A percentile compares a stretch with the other conserved stretches of the same genome.
Conservation (phyloP, 2,329 filamentous ascomycete species). For the Colletotrichum lini region DNA sequence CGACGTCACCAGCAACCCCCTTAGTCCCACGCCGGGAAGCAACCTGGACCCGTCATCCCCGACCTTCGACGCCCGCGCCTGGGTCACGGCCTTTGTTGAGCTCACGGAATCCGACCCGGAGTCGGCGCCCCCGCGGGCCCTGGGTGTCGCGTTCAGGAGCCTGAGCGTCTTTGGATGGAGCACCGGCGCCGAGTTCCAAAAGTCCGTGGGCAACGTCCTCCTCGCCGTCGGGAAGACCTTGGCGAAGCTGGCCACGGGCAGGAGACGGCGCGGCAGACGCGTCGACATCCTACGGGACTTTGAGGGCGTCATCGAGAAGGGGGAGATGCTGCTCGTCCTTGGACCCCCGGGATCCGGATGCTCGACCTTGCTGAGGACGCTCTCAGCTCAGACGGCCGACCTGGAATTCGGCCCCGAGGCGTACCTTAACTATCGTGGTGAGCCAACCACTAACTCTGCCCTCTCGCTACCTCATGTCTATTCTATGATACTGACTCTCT, state of each 20-base stretch:
- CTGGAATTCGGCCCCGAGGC: slow-evolving; percentile 44
- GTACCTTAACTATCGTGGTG: slow-evolving; percentile 42
- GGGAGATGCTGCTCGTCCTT: slow-evolving; percentile 71
- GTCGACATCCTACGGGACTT: slow-evolving; percentile 48
- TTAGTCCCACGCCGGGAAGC: slow-evolving; percentile 17
- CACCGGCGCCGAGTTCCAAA: slow-evolving; percentile 44
- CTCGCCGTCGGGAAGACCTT: neutral
- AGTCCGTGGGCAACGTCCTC: slow-evolving; percentile 44
- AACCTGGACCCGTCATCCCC: slow-evolving; percentile 46
- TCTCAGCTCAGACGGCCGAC: slow-evolving; percentile 39
- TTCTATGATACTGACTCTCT: too few relatives aligned
- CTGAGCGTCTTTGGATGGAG: slow-evolving; percentile 47
- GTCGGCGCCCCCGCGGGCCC: slow-evolving; percentile 44
- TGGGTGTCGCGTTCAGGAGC: slow-evolving; percentile 47
- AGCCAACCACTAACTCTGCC: neutral
- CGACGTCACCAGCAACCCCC: slow-evolving; percentile 3
- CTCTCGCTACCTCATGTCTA: too few relatives aligned
- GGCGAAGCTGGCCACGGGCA: neutral
- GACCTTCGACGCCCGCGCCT: slow-evolving; percentile 46
- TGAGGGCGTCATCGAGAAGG: slow-evolving; percentile 52
- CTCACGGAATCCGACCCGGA: slow-evolving; percentile 46
- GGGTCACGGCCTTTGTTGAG: slow-evolving; percentile 47
- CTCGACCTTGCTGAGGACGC: slow-evolving; percentile 77
- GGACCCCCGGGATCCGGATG: slow-evolving; percentile 70
- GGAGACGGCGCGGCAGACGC: slow-evolving; percentile 1